These are phyloP conservation scores for Aspergillus udagawae DNA, from an alignment of 2,329 filamentous ascomycete genomes.

Conservation along the genomic window DNA sequence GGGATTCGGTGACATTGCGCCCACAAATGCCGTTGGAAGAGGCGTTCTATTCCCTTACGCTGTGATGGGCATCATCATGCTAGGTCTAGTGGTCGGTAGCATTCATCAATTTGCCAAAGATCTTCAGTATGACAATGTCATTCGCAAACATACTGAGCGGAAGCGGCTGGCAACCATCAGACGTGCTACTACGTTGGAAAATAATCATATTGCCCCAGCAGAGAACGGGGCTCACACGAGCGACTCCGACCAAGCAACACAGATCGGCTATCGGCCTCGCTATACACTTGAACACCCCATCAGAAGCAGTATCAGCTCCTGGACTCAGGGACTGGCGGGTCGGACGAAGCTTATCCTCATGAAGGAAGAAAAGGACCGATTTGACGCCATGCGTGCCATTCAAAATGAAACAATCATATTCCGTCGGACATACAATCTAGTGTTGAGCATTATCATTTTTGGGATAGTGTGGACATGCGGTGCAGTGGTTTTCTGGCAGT, in stretches of 20 bases:
- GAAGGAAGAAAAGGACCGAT: constrained; percentile 65
- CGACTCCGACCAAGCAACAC: constrained; percentile 2
- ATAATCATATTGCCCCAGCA: constrained; percentile 16
- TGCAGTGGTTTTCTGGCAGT: constrained; percentile 67
- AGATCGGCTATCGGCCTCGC: constrained; percentile 5
- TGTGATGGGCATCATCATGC: constrained; percentile 75
- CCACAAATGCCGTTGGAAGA: constrained; percentile 55
- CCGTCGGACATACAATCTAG: constrained; percentile 70
- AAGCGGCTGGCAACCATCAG: constrained; percentile 52
- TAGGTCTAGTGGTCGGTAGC: constrained; percentile 77
- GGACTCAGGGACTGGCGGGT: constrained; percentile 10
- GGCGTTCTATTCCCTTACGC: constrained; percentile 79
- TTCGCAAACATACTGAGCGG: constrained; percentile 56
- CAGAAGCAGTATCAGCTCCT: constrained; percentile 19
- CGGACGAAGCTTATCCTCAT: constrained; percentile 52
- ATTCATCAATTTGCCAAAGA: constrained; percentile 65
- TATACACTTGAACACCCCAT: constrained; percentile 14
- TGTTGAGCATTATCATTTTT: constrained; percentile 65
- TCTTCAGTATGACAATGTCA: constrained; percentile 58
- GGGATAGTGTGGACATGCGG: constrained; percentile 75
- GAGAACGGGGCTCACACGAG: constrained; percentile 5
- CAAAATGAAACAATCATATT: constrained; percentile 62
- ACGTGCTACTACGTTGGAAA: constrained; percentile 46
- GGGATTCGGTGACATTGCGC: constrained; percentile 61
- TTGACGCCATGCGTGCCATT: constrained; percentile 76